phyloP scores from a whole-genome alignment of 2,329 filamentous ascomycete genomes.

The Helicocarpus griseus region DNA sequence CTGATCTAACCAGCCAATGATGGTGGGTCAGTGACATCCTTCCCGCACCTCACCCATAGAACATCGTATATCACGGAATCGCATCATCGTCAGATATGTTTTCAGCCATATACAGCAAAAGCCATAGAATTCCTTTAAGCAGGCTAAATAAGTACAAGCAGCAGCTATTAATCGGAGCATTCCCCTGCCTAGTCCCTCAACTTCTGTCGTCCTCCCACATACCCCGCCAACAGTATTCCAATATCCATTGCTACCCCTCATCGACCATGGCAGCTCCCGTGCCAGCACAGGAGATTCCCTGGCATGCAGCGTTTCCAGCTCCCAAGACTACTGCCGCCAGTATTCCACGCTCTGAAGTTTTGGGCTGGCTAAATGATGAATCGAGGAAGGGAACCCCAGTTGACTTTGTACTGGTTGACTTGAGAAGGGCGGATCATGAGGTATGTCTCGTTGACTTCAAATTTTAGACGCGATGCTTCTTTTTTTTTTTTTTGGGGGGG shows the following conservation, averaged over 20 bases:
- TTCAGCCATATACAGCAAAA: too few species aligned
- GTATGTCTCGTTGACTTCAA: slow-evolving; percentile 20
- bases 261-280: not conserved
- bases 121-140: too few species aligned
- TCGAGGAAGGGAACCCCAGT: slow-evolving; percentile 15
- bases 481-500: not conserved
- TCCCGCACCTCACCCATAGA: too few species aligned
- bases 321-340: slow-evolving; percentile 21
- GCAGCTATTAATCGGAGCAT: not conserved
- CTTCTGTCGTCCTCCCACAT: too few species aligned
- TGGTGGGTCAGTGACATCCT: too few species aligned
- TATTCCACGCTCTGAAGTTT: slow-evolving; percentile 25
- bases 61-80: too few species aligned
- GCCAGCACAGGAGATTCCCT: slow-evolving; percentile 19
- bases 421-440: slow-evolving; percentile 39
- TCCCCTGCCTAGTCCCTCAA: not conserved
- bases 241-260: not conserved
- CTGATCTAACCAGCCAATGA: too few species aligned
- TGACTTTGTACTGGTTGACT: slow-evolving; percentile 36
- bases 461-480: too few species aligned
- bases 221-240: not conserved
- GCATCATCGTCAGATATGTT: too few species aligned
- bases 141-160: too few species aligned
- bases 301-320: slow-evolving; percentile 33
- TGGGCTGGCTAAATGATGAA: slow-evolving; percentile 27